phyloP scores from a whole-genome alignment of 2,329 filamentous ascomycete species.

The Phaeosphaeria sp. region DNA sequence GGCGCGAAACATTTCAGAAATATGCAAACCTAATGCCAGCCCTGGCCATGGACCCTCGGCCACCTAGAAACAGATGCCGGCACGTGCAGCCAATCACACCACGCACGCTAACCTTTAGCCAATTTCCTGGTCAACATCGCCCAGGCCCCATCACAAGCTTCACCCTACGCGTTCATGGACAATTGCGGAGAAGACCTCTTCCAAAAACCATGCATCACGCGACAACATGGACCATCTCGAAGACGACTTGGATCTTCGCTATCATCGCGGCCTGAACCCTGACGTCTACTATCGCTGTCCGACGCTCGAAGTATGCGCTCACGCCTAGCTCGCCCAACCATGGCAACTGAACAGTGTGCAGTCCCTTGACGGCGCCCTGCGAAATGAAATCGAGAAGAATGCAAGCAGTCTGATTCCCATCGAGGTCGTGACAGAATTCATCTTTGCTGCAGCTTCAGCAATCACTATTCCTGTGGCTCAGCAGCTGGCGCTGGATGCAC shows the following conservation, averaged over 20 bases:
- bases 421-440: conserved; percentile 40
- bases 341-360: conserved; percentile 24
- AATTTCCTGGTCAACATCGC: neutral
- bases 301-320: conserved; percentile 28
- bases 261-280: conserved; percentile 33
- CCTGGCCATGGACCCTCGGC: neutral
- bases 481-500: conserved; percentile 29
- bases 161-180: conserved; percentile 4
- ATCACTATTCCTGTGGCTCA: conserved; percentile 38
- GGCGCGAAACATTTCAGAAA: neutral
- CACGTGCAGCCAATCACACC: neutral
- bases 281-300: conserved; percentile 44
- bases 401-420: conserved; percentile 37
- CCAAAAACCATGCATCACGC: neutral
- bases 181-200: conserved; percentile 4
- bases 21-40: neutral
- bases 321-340: conserved; percentile 8
- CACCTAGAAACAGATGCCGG: neutral
- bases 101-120: neutral
- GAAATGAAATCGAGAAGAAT: conserved; percentile 37
- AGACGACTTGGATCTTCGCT: conserved; percentile 40
- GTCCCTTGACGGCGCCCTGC: conserved; percentile 37
- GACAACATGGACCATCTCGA: conserved; percentile 37
- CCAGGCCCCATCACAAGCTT: conserved; percentile 1
- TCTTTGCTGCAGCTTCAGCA: conserved; percentile 37